These are phyloP conservation scores for Castanea sativa DNA, from an alignment of 306 rosid species.

Conservation along the genomic window DNA sequence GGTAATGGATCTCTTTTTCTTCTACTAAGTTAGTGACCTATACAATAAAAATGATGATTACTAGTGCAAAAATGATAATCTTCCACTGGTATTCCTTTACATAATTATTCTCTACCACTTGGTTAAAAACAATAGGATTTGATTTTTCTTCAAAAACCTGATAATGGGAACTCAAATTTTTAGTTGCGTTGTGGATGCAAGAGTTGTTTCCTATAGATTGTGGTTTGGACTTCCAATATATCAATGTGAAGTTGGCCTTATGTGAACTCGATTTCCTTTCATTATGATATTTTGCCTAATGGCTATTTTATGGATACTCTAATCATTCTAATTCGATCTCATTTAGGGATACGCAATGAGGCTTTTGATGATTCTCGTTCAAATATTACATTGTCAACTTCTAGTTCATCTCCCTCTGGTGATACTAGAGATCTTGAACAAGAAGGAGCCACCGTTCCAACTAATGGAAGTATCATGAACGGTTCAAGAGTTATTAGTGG, in stretches of 20 bases:
- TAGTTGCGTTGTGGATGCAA: background rate
- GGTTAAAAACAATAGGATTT: background rate
- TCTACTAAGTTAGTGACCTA: background rate
- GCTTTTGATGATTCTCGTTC: conserved; percentile 67
- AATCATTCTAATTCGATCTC: conserved; percentile 11
- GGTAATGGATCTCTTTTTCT: conserved; percentile 40
- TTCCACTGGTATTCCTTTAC: background rate
- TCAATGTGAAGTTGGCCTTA: background rate
- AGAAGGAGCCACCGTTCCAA: conserved; percentile 42
- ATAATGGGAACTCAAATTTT: background rate
- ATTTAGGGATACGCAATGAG: conserved; percentile 69
- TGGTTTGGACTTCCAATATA: conserved; percentile 9
- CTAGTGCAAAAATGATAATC: background rate
- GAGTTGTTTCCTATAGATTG: background rate
- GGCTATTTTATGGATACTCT: conserved; percentile 11
- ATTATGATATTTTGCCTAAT: background rate
- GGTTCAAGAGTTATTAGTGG: conserved; percentile 59
- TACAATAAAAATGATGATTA: background rate
- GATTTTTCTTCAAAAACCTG: background rate
- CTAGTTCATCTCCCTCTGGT: conserved; percentile 50
- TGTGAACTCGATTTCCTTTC: background rate
- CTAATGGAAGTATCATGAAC: conserved; percentile 51
- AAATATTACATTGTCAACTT: conserved; percentile 43
- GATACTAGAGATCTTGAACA: conserved; percentile 64
- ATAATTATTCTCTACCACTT: background rate